Percentiles rank a stretch among this genome's conserved stretches.
Conservation (phyloP, 2,329 filamentous ascomycete genomes). For the Macrophomina tecta region DNA sequence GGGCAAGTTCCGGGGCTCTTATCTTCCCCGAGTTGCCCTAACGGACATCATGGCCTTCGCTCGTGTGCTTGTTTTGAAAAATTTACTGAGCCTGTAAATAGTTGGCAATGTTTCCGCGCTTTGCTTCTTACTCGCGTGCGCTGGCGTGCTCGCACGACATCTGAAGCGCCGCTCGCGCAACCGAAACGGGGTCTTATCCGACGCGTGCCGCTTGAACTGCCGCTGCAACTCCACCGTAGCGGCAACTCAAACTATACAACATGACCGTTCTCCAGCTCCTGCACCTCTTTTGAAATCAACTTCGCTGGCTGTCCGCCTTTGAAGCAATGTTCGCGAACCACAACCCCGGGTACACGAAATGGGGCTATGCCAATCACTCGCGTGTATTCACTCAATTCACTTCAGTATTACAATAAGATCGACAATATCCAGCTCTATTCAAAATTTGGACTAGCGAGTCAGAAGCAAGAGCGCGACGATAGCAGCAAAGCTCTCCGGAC, state of each 20-base stretch:
- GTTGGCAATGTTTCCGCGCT: slow-evolving; percentile 12
- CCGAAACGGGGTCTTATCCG: neutral
- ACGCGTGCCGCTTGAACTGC: slow-evolving; percentile 6
- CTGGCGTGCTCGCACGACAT: slow-evolving; percentile 29
- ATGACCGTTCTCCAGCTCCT: too few relatives aligned
- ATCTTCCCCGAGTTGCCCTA: neutral
- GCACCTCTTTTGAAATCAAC: too few relatives aligned
- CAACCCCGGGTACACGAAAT: too few relatives aligned
- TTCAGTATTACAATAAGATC: neutral
- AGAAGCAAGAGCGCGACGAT: neutral
- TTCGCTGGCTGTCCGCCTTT: too few relatives aligned
- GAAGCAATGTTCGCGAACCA: too few relatives aligned
- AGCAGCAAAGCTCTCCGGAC: neutral
- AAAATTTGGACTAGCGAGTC: neutral
- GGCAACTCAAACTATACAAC: too few relatives aligned
- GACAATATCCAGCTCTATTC: neutral
- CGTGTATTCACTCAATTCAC: neutral
- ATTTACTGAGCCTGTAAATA: slow-evolving; percentile 4
- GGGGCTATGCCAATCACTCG: too few relatives aligned
- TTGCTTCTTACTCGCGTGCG: slow-evolving; percentile 24
- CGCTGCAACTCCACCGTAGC: neutral
- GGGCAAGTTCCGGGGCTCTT: slow-evolving; percentile 7
- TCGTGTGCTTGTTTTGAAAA: slow-evolving; percentile 3
- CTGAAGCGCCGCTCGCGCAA: slow-evolving; percentile 17
- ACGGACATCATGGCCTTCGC: neutral